Evolutionary conservation across 2,329 filamentous ascomycete genomes (phyloP), one percentile per base, ranked within the genome.

Genomic region (Metarhizium sp.): DNA sequence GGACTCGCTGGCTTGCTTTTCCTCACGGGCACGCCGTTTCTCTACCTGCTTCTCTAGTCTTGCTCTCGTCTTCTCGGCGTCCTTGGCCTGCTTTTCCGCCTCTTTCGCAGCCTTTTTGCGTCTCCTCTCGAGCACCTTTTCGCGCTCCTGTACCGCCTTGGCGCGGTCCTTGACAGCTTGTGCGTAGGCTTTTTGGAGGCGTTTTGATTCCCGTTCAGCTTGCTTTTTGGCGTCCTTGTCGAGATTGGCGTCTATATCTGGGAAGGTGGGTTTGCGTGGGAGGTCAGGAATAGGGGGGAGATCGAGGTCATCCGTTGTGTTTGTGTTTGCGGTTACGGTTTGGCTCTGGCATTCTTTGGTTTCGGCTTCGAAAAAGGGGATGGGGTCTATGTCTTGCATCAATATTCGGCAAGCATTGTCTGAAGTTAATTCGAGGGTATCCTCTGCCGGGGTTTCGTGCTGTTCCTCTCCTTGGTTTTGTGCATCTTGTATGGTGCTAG

Each of bases 191-290:
- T 88, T 88, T 36, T 82, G 73, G 1, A 76, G 74, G 13, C 79
- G 77, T 52, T 81, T 80, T 55, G 83, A 77, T 62, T 90, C 85
- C 56, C 85, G 87, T 62, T 89, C 84, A 1, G 84, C 86, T 45
- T 83, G 76, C 62, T 87, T 89, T 8, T 82, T 80, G 32, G 81
- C 74, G 6, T 82, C 79, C 63, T 86, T 86, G 68, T 89, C 83
- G 2, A 77, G 71, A 64, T 82, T 85, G 50, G 75, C 71, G 48
- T 75, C 73, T 1, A 85, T 67, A 60, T 90, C 78, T 2, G 86
- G 78, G 7, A 65, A 57, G 1, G 59, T 57, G 3, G 68, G 70
- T 2, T 75, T 70, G 5, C 71, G 59, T 1, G 87, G 87, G 3
- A 78, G 62, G 8, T 75, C 69, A 2, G 77, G 75, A 38, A 80